phyloP scores from a whole-genome alignment of 2,329 filamentous ascomycete species.

The Coleophoma crateriformis region DNA sequence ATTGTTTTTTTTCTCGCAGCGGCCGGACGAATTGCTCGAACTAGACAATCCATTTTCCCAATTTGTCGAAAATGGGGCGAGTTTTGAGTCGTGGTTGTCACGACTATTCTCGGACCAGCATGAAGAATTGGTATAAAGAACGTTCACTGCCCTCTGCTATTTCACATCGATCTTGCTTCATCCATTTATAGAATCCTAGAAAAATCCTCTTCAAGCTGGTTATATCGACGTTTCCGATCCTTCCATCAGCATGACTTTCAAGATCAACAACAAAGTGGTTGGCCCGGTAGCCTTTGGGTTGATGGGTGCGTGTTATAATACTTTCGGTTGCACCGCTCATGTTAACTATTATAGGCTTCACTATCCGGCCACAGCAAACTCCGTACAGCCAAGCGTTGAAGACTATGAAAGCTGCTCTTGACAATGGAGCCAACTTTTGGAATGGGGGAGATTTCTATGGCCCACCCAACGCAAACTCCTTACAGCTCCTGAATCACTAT shows the following conservation, averaged over 20 bases:
- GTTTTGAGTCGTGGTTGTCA: too few relatives aligned
- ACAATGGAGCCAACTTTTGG: slow-evolving; percentile 41
- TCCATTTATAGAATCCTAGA: background rate
- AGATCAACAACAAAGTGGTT: background rate
- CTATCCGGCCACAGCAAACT: background rate
- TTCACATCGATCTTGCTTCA: background rate
- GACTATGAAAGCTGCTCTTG: slow-evolving; percentile 45
- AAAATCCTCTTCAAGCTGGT: too few relatives aligned
- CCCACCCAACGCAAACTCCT: slow-evolving; percentile 47
- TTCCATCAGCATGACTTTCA: background rate
- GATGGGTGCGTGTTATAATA: background rate
- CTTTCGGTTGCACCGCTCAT: background rate
- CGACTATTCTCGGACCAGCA: background rate
- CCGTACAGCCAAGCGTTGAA: slow-evolving; percentile 38
- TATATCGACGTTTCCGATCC: background rate
- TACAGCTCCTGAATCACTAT: slow-evolving; percentile 53
- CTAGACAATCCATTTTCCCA: background rate
- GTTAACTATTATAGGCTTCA: background rate
- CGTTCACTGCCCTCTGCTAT: too few relatives aligned
- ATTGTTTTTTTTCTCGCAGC: too few relatives aligned
- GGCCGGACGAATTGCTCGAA: too few relatives aligned
- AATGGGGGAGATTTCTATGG: slow-evolving; percentile 63
- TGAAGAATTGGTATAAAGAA: background rate
- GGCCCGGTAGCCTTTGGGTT: slow-evolving; percentile 1
- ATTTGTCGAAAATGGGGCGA: too few relatives aligned